These are phyloP conservation scores for Drechslerella stenobrocha DNA, from an alignment of 2,329 filamentous ascomycete species.

Conservation along the genomic window DNA sequence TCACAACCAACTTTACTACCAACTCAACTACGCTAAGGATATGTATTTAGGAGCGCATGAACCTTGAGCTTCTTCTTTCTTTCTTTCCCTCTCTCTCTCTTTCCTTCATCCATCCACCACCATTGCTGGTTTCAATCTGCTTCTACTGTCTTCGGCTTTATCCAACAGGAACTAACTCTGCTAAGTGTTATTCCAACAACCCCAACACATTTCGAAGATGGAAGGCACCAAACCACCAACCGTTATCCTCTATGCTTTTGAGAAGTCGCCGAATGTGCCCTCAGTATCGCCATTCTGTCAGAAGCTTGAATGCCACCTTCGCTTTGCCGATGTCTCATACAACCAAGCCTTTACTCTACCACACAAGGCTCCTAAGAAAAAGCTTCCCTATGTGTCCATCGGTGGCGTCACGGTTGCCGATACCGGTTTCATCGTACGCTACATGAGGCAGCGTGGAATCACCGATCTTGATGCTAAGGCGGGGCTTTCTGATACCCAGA, in stretches of 20 bases:
- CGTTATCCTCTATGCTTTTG: conserved; percentile 37
- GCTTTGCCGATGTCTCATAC: conserved; percentile 31
- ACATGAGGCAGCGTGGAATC: conserved; percentile 28
- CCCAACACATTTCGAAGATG: not conserved
- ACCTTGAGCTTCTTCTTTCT: no score
- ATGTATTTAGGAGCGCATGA: no score
- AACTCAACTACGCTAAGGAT: no score
- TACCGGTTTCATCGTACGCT: conserved; percentile 36
- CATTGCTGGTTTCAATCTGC: no score
- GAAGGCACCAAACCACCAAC: conserved; percentile 1
- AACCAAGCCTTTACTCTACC: conserved; percentile 31
- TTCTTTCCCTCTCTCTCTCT: no score
- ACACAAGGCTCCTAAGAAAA: conserved; percentile 41
- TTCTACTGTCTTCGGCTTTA: no score
- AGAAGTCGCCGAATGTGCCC: conserved; percentile 13
- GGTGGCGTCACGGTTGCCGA: conserved; percentile 24
- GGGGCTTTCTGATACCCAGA: conserved; percentile 20
- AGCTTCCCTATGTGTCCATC: conserved; percentile 31
- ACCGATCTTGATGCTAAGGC: conserved; percentile 33
- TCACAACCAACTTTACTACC: no score
- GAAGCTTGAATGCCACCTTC: conserved; percentile 41
- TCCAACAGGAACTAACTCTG: no score
- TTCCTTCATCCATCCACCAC: no score
- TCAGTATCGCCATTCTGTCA: conserved; percentile 36
- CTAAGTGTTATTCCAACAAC: not conserved